Evolutionary conservation across 257 asterid species (phyloP).

Genomic region (Nicotiana sylvestris): DNA sequence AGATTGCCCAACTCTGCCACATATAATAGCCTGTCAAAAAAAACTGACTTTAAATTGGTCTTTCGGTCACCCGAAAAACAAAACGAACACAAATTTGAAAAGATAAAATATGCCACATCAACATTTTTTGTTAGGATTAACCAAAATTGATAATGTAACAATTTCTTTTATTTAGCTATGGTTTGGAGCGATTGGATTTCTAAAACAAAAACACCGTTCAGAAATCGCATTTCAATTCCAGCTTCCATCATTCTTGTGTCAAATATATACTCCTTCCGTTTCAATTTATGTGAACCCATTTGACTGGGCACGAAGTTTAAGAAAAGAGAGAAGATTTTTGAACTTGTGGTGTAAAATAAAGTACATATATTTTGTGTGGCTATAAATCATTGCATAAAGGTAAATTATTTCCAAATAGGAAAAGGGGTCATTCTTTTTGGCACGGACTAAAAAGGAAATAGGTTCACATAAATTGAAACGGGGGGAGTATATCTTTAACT

Average conservation of each 20-base stretch:
- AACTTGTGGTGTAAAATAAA: too few species aligned
- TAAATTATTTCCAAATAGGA: too few species aligned
- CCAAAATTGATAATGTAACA: not conserved
- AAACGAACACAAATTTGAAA: not conserved
- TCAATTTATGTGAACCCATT: too few species aligned
- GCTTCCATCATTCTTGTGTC: not conserved
- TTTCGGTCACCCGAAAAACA: not conserved
- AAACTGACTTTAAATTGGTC: not conserved
- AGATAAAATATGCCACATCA: not conserved
- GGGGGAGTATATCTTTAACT: not conserved
- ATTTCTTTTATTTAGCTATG: not conserved
- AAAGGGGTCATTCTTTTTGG: too few species aligned
- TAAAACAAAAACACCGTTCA: not conserved
- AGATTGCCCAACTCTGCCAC: conserved; percentile 89
- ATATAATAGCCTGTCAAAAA: conserved; percentile 65
- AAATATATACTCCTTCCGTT: too few species aligned
- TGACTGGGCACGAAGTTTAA: too few species aligned
- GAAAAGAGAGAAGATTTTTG: too few species aligned
- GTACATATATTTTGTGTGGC: too few species aligned
- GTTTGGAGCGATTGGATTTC: not conserved
- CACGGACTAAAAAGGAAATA: too few species aligned
- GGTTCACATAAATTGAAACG: too few species aligned
- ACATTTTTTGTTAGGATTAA: not conserved
- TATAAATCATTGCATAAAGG: too few species aligned
- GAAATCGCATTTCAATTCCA: not conserved